Evolutionary conservation across 176 grass and related monocot species (phyloP).

Genomic region (Otatea glauca): DNA sequence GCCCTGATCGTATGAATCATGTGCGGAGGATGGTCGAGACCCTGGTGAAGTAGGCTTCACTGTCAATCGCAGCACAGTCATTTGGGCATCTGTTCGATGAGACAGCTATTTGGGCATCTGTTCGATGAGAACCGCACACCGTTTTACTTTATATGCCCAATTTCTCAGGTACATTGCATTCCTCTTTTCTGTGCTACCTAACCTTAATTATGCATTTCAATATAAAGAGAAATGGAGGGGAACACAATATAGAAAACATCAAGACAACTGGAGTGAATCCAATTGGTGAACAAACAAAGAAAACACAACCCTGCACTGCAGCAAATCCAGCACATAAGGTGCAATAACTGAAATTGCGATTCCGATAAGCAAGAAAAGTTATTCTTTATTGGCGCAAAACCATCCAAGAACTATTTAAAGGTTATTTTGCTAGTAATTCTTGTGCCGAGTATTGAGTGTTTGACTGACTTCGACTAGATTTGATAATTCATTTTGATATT

Average conservation of each 20-base stretch:
- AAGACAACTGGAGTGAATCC: background rate
- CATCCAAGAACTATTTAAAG: background rate
- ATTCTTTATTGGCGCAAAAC: background rate
- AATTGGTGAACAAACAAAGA: background rate
- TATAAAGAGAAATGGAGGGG: constrained; percentile 2
- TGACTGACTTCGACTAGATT: background rate
- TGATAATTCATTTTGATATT: background rate
- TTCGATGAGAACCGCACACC: constrained; percentile 40
- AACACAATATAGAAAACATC: background rate
- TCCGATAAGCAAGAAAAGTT: background rate
- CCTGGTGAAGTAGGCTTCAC: constrained; percentile 49
- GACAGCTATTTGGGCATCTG: constrained; percentile 17
- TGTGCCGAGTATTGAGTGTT: background rate
- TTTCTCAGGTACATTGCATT: constrained; percentile 64
- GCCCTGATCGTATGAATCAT: constrained; percentile 60
- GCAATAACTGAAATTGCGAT: background rate
- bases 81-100: constrained; percentile 8
- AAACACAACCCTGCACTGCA: background rate
- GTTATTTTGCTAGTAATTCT: background rate
- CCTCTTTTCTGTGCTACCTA: constrained; percentile 13
- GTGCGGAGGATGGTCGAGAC: constrained; percentile 73
- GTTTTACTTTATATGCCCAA: constrained; percentile 77
- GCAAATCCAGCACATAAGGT: background rate
- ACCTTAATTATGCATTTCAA: background rate
- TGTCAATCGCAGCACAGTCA: background rate